Base-by-base conservation (phyloP, 208 protist genomes). In the Wallacemonas rigidus region DNA sequence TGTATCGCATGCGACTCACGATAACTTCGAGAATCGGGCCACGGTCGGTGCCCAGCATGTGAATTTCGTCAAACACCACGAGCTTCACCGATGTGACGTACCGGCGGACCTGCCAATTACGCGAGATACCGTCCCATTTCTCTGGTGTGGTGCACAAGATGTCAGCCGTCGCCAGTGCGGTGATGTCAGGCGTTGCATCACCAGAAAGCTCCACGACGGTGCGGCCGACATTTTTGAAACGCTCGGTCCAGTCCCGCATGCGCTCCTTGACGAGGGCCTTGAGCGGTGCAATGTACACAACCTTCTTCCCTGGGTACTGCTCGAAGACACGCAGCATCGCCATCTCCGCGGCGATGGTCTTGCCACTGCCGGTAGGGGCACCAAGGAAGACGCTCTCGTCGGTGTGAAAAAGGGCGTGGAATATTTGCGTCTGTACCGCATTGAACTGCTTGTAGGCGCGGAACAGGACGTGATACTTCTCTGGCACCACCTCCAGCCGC, bases 111-210 rank as follows among this genome's bases (percentile, higher is more conserved):
- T 99, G 94, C 99, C 99, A 99, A 75, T 92, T 98, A 72, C 99
- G 91, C 67, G 90, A 98, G 54, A 99, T 98, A 60, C 98, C 98
- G 89, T 99, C 99, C 98, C 99, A 99, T 85, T 99, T 99, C 80
- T 99, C 99, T 15, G 99, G 99, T 39, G 99, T 99, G 9, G 99
- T 99, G 71, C 97, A 94, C 7, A 99, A 90, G 55, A 99, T 97
- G 77, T 99, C 91, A 0, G 98, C 96, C 57, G 87, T 86, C 2
- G 96, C 87, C 11, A 99, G 81, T 47, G 93, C 90, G 17, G 76
- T 80, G 50, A 98, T 93, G 77, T 99, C 97, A 12, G 98, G 98
- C 53, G 95, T 98, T 44, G 92, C 88, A 72, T 99, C 99, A 72
- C 98, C 98, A 7, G 99, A 99, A 8, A 99, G 90, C 89, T 99